Conservation (phyloP, 768 basidiomycete species). For the Sistotremastrum niveocremeum region DNA sequence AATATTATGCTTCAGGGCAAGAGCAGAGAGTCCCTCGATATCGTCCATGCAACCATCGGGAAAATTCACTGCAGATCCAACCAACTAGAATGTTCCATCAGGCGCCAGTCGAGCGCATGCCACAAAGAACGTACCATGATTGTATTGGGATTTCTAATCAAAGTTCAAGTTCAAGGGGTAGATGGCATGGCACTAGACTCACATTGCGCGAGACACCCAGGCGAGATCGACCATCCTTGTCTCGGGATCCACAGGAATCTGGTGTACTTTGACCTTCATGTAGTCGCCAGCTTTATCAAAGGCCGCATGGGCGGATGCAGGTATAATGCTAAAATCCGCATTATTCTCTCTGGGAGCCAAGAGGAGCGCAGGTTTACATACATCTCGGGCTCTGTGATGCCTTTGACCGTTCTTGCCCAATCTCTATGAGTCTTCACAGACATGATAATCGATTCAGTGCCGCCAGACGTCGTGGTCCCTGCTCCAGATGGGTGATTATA, state of each 20-base stretch:
- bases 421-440: conserved; percentile 89
- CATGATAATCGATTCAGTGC: conserved; percentile 95
- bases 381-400: conserved; percentile 91
- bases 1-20: conserved; percentile 63
- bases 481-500: conserved; percentile 79
- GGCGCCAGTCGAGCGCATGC: not conserved
- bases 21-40: conserved; percentile 59
- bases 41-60: conserved; percentile 81
- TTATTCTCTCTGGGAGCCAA: conserved; percentile 2
- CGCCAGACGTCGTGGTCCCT: conserved; percentile 88
- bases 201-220: conserved; percentile 79
- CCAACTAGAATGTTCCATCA: conserved; percentile 34
- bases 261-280: conserved; percentile 79
- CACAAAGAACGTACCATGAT: conserved; percentile 46
- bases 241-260: conserved; percentile 62
- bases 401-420: conserved; percentile 76
- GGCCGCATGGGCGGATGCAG: conserved; percentile 79
- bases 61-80: conserved; percentile 79
- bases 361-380: conserved; percentile 20
- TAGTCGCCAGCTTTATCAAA: conserved; percentile 91
- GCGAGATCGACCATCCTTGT: conserved; percentile 73
- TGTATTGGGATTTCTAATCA: conserved; percentile 65
- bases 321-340: conserved; percentile 47
- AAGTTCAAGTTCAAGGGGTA: conserved; percentile 1
- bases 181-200: conserved; percentile 17